Conservation (phyloP, 768 basidiomycete genomes). For the Russula earlei region DNA sequence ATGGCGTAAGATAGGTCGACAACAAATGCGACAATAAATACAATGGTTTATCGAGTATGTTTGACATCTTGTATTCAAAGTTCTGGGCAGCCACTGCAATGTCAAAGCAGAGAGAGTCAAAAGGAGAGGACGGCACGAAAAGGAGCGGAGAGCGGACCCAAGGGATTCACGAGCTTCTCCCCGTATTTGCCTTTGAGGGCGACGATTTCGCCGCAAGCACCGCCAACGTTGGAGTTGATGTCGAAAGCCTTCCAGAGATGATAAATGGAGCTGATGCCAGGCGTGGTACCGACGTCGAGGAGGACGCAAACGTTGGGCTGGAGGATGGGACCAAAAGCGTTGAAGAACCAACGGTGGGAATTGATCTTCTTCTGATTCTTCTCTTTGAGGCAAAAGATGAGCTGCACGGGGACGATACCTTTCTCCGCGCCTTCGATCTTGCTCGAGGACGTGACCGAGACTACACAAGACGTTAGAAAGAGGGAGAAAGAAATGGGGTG, state of each 20-base stretch:
- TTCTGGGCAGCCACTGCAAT: slow-evolving; percentile 74
- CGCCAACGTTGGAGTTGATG: slow-evolving; percentile 82
- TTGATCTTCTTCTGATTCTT: slow-evolving; percentile 96
- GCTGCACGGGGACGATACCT: slow-evolving; percentile 79
- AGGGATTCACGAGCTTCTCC: slow-evolving; percentile 69
- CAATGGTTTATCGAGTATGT: slow-evolving; percentile 87
- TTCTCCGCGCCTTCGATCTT: slow-evolving; percentile 74
- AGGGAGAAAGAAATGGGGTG: not conserved
- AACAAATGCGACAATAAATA: slow-evolving; percentile 21
- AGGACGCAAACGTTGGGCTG: slow-evolving; percentile 89
- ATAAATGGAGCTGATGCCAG: slow-evolving; percentile 82
- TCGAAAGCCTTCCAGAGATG: slow-evolving; percentile 95
- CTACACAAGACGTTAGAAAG: slow-evolving; percentile 30
- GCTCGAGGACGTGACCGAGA: slow-evolving; percentile 72
- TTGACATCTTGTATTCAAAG: slow-evolving; percentile 91
- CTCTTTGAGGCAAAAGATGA: slow-evolving; percentile 89
- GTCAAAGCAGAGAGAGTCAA: not conserved
- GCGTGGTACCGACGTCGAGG: slow-evolving; percentile 80
- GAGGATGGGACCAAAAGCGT: slow-evolving; percentile 74
- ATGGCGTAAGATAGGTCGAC: not conserved
- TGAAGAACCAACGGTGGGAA: slow-evolving; percentile 93
- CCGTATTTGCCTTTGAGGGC: slow-evolving; percentile 83
- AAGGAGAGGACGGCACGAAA: not conserved
- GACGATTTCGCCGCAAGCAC: slow-evolving; percentile 95
- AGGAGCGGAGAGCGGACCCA: slow-evolving; percentile 26